phyloP scores from a whole-genome alignment of 768 basidiomycete genomes.

The Cubamyces lactineus region DNA sequence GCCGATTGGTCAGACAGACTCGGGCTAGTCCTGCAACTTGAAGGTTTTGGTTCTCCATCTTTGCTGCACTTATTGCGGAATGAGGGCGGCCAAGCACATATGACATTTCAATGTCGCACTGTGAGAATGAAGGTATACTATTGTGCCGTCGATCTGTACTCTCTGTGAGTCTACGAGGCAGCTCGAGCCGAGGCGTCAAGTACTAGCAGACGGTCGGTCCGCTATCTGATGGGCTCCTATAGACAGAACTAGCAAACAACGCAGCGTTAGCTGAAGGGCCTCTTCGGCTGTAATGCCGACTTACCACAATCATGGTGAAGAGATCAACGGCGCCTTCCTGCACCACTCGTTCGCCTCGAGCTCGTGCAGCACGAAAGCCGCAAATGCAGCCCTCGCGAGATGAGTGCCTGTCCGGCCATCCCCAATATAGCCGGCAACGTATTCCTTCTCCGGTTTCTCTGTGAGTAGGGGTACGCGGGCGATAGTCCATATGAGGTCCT shows the following conservation, averaged over 20 bases:
- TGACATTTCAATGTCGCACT: neutral
- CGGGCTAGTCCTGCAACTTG: too few relatives aligned
- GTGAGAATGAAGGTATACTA: too few relatives aligned
- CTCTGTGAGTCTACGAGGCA: neutral
- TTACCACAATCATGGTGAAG: slow-evolving; percentile 32
- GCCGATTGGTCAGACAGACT: neutral
- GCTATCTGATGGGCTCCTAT: too few relatives aligned
- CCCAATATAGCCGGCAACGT: slow-evolving; percentile 68
- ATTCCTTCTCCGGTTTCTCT: slow-evolving; percentile 46
- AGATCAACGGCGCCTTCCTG: slow-evolving; percentile 45
- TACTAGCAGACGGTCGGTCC: too few relatives aligned
- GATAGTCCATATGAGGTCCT: slow-evolving; percentile 68
- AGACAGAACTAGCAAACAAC: too few relatives aligned
- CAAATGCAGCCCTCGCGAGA: slow-evolving; percentile 63
- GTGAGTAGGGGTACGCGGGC: slow-evolving; percentile 68
- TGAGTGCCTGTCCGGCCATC: slow-evolving; percentile 55
- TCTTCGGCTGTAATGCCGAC: neutral
- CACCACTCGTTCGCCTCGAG: slow-evolving; percentile 63
- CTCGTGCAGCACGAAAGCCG: slow-evolving; percentile 61
- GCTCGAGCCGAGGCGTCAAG: too few relatives aligned
- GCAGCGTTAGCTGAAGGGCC: too few relatives aligned
- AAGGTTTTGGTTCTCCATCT: neutral
- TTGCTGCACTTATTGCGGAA: neutral
- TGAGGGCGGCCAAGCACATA: neutral
- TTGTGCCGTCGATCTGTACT: too few relatives aligned